Base-by-base conservation (phyloP, 306 rosid species). In the Morella rubra region DNA sequence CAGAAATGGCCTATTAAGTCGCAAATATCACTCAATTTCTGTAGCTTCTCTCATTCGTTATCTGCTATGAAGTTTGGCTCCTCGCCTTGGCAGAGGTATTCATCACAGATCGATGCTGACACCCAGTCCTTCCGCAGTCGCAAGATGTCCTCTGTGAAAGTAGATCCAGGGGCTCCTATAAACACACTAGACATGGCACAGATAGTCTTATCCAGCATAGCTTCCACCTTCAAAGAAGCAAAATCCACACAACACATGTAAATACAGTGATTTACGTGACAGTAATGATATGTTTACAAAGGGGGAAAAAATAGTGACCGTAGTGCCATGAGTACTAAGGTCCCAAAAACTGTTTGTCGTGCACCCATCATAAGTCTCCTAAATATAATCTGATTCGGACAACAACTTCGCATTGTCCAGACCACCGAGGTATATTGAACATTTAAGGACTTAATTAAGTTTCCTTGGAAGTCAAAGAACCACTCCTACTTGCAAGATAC, bases 121-220 rank as follows among this genome's bases (percentile, higher is more conserved):
- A 87, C 92, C 98, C 98, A 95, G 76, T 80, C 98, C 86, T 86
- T 92, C 73, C 98, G 84, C 19, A 95, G 87, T 79, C 98, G 90
- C 80, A 92, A 80, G 73, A 95, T 95, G 85, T 95, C 98, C 81
- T 90, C 97, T 0, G 98, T 95, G 88, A 95, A 95, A 70, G 98
- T 92, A 56, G 98, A 92, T 75, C 97, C 98, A 32, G 98, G 80
- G 45, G 98, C 97, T 77, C 98, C 98, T 8, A 95, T 87, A 85
- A 95, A 95, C 45, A 90, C 96, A 11, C 84, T 89, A 19, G 98
- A 86, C 97, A 95, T 79, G 67, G 97, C 98, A 76, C 97, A 89
- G 78, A 95, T 90, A n/a, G 98, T 95, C 85, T 95, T 95, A 85
- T 95, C 98, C 76, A 95, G 69, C 98, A 95, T 95, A 59, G 98